Conservation (phyloP, 2,329 filamentous ascomycete genomes). For the Cladosporium sp. region DNA sequence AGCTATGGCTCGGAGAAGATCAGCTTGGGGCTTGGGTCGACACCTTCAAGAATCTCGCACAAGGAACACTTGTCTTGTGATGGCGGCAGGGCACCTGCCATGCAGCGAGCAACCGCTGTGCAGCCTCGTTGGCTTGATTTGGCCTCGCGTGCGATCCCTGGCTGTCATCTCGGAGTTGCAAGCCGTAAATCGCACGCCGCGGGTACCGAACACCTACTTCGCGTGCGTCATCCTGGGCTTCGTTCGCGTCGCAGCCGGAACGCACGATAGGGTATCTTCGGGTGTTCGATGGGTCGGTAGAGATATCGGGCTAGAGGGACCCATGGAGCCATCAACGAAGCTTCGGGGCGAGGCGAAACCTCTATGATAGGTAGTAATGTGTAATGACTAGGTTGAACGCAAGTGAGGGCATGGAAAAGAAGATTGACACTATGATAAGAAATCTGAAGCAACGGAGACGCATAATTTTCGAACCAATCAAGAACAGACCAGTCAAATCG, state of each 20-base stretch:
- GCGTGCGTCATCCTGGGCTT: background rate
- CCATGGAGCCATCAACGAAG: background rate
- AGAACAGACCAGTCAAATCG: background rate
- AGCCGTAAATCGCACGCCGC: background rate
- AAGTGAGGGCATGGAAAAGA: background rate
- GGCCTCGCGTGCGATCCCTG: background rate
- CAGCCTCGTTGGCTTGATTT: background rate
- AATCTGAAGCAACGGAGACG: background rate
- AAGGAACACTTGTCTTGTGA: conserved; percentile 12
- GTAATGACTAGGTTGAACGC: background rate
- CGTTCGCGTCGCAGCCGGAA: background rate
- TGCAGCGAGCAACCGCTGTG: background rate
- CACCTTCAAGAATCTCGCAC: conserved; percentile 14
- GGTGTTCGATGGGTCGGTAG: background rate
- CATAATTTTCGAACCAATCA: background rate
- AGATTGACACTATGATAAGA: background rate
- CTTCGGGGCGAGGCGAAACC: background rate
- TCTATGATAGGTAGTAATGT: background rate
- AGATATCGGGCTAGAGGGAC: background rate
- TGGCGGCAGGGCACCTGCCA: background rate
- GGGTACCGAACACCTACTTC: background rate
- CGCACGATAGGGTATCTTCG: background rate
- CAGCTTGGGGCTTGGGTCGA: conserved; percentile 1
- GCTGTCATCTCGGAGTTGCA: background rate
- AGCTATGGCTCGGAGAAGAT: conserved; percentile 5